A percentile compares a stretch with the other conserved stretches of the same genome.
phyloP scores from a whole-genome alignment of 352 stramenopile genomes.

The Phytophthora pisi region DNA sequence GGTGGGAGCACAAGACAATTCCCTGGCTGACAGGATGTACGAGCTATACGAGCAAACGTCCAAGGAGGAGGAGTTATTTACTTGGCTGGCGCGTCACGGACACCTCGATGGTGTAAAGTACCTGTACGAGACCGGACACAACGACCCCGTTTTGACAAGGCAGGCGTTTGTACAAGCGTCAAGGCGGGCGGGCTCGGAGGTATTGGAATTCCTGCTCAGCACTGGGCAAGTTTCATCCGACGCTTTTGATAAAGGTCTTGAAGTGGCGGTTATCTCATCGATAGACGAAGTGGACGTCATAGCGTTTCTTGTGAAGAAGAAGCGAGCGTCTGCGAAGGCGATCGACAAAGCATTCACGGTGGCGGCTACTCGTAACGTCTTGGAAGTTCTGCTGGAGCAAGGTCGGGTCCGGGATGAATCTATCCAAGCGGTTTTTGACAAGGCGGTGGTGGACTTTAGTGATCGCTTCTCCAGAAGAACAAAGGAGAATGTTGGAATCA shows the following conservation, averaged over 20 bases:
- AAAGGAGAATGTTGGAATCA: background rate
- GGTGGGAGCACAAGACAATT: background rate
- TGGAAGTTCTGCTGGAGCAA: background rate
- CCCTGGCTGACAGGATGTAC: background rate
- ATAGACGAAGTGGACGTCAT: background rate
- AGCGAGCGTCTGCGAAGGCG: background rate
- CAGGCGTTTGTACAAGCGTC: background rate
- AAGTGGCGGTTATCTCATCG: background rate
- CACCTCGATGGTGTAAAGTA: background rate
- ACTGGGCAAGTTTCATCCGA: background rate
- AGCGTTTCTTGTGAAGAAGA: conserved; percentile 1
- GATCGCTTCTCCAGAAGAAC: background rate
- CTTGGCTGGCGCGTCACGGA: background rate
- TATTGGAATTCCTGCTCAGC: background rate
- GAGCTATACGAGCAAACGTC: background rate
- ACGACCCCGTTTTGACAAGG: background rate
- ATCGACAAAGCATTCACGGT: background rate
- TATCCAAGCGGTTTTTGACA: background rate
- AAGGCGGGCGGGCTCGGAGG: background rate
- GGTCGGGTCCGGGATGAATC: background rate
- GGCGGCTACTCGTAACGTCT: background rate
- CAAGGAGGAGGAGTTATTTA: background rate
- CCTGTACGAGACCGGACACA: background rate
- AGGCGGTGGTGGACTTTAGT: background rate
- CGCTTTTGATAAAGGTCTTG: background rate